Evolutionary conservation across 1,139 yeast genomes (phyloP), one percentile per base, ranked within the genome.

Genomic region (Zygotorulaspora mrakii): DNA sequence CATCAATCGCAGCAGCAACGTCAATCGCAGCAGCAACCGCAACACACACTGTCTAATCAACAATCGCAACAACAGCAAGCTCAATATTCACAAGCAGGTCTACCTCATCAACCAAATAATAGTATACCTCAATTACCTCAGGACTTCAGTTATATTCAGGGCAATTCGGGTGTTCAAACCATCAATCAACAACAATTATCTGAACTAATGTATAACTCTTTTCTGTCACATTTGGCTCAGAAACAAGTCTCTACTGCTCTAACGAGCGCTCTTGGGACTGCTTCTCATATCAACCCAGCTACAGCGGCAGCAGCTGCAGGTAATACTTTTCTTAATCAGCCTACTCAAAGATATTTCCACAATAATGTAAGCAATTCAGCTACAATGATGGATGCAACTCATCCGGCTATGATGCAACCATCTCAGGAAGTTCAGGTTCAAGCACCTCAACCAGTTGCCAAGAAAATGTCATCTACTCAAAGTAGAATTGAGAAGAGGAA

Each of bases 401-500:
- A 47, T 35, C 54, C 53, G 21, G 39, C 52, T 20, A 39, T 49
- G 44, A 31, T 52, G 39, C 55, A 50, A 36, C 47, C 52, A 18
- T 43, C 54, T 20, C 46, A 46, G 16, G 52, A 44, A 21, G 28
- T 39, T 24, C 52, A 47, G 21, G 25, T 36, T 18, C 42, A 29
- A 27, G 33, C 13, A 12, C 33, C 39, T 22, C 49, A 36, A 12
- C 45, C 48, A 10, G 48, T 43, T 13, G 54, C 53, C 25, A 61
- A 60, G 43, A 60, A 55, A 39, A 44, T 60, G 43, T 59, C 64
- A 6, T 54, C 62, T 4, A 57, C 65, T 8, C 66, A 61, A 40
- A 56, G 62, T 37, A 57, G 62, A 43, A 59, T 60, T 29, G 64
- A 59, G 27, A 59, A 57, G 42, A 52, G 65, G 42, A 61, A 61